phyloP scores from a whole-genome alignment of 805 yeast genomes.

The Metahyphopichia silvanorum region DNA sequence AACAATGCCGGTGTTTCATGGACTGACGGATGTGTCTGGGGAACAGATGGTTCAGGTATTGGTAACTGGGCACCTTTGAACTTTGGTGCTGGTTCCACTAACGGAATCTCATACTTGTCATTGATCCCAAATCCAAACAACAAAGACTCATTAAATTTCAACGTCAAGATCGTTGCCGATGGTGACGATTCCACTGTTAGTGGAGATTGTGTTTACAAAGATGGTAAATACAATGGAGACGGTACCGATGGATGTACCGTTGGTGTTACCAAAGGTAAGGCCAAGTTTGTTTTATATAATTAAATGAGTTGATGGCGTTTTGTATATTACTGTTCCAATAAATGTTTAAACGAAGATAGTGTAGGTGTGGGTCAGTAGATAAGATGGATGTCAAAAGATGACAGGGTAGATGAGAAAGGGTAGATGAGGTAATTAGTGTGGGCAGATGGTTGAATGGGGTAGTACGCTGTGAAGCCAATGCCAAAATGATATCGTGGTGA shows the following conservation, averaged over 20 bases:
- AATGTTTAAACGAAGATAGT: no score
- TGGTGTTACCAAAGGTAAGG: slow-evolving; percentile 56
- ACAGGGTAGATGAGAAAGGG: no score
- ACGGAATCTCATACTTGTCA: slow-evolving; percentile 71
- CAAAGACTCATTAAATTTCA: slow-evolving; percentile 53
- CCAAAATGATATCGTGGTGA: no score
- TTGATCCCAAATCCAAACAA: slow-evolving; percentile 96
- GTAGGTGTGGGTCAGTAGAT: no score
- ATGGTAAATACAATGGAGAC: slow-evolving; percentile 68
- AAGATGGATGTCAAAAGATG: no score
- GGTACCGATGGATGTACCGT: slow-evolving; percentile 81
- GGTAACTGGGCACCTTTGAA: slow-evolving; percentile 99
- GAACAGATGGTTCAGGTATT: slow-evolving; percentile 67
- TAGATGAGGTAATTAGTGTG: no score
- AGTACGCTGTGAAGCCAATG: no score
- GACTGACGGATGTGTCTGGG: slow-evolving; percentile 96
- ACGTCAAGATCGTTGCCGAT: slow-evolving; percentile 62
- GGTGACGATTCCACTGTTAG: slow-evolving; percentile 46
- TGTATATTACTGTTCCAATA: no score
- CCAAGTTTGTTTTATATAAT: slow-evolving; percentile 54
- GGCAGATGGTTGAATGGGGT: no score
- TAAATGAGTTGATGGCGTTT: no score
- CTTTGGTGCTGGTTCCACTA: slow-evolving; percentile 85
- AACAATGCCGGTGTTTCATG: slow-evolving; percentile 91
- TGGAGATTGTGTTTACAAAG: slow-evolving; percentile 78